Base-by-base conservation (phyloP, 306 rosid genomes). In the Vigna nakashimae region DNA sequence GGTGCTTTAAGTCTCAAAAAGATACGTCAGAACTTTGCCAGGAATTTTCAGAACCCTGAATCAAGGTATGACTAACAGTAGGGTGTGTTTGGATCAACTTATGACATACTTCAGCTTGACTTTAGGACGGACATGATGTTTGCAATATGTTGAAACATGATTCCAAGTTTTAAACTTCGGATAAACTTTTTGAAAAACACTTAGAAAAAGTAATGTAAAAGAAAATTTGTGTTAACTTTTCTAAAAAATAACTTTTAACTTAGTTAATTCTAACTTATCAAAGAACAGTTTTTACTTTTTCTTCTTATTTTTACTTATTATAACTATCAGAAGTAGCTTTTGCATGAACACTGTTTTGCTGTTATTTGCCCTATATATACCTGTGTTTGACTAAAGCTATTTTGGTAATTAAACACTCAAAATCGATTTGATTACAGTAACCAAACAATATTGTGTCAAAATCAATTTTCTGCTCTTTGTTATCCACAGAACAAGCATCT, bases 11-110 rank as follows among this genome's bases (percentile, higher is more conserved):
- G 83, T 76, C 86, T 38, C 12, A 92, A 73, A 83, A 92, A 81
- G 83, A 50, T 77, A 30, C 88, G 83, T 22, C 92, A 85, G 57
- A 91, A 87, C 82, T 84, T 91, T 80, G 62, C 91, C 18, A 91
- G 82, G 80, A 90, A 87, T 87, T 84, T 87, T 51, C 95, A 90
- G 69, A 92, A 87, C 82, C 88, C 87, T 63, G 97, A 89, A 84
- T 89, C 91, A 75, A 88, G 96, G 99, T 96, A 90, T 64, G 74
- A 9, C 49, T 18, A 24, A 71, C 9, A 49, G 3, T 49, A 24
- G 8, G 4, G 4, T 58, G 38, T 26, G 65, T 24, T 22, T 57
- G 63, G 8, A 57, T 22, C 8, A 1, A 57, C 16, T 0, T 56
- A 9, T 9, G 7, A 5, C 63, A 57, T 57, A 6, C 0, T 1